Base-by-base conservation (phyloP, 2,329 filamentous ascomycete species). In the Juglanconis sp. region DNA sequence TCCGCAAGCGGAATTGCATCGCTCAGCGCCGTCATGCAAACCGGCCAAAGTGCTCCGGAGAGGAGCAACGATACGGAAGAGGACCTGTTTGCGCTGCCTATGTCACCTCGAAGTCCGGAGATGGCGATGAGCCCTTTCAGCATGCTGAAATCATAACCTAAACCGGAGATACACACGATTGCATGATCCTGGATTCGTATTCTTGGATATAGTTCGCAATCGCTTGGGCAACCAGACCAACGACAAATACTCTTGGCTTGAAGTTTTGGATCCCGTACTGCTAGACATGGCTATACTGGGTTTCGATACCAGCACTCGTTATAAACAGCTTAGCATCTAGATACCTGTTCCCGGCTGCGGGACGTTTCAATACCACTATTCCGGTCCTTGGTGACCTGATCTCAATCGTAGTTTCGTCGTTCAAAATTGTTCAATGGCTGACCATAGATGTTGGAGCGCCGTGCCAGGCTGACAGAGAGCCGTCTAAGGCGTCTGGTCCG, bases 21-120 rank as follows among this genome's bases (percentile, higher is more conserved):
- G 1, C 67, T 79, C 36, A 70, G 78, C 56, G 75, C 77, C 30
- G 68, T 79, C 42, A 67, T 83, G 4, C 73, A 73, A 54, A 65
- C 69, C 69, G 68, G 63, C 8, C 63, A 68, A 1, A 70, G 72
- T 64, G 69, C 68, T 35, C 65, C 71, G 17, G 64, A 69, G 53
- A 69, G 65, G 65, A 44, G 38, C 3, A 72, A 76, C 60, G 85
- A 88, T 46, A 83, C 82, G 0, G 89, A 92, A 65, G 92, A 96
- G 61, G 93, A 90, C 46, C 79, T 96, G 2, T 97, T 97, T 70
- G 92, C 92, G 0, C 82, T 96, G 56, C 92, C 91, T 1, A 86
- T 96, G 76, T 94, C 90, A 68, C 92, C 92, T 1, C 81, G 92
- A 54, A 93, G 90, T 68, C 92, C 92, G 0, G 92, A 96, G 66